phyloP scores from a whole-genome alignment of 805 yeast species.

The Brettanomyces sp. region DNA sequence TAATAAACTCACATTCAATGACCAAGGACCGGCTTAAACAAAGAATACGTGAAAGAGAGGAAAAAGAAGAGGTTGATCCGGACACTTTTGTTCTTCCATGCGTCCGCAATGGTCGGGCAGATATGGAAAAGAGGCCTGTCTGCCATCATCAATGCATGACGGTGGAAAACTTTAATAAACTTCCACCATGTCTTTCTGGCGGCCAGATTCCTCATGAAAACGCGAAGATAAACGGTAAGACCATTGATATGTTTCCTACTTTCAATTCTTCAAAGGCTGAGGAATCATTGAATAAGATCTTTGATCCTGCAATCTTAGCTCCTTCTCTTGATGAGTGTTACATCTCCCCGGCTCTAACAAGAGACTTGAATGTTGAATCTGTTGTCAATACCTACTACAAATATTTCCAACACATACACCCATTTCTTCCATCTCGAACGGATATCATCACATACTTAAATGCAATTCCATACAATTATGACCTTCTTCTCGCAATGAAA shows the following conservation, averaged over 20 bases:
- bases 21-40: neutral
- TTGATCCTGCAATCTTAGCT: conserved; percentile 13
- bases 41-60: neutral
- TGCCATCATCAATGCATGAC: conserved; percentile 22
- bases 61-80: neutral
- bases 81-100: conserved; percentile 21
- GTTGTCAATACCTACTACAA: conserved; percentile 26
- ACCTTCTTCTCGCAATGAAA: conserved; percentile 38
- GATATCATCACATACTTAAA: conserved; percentile 27
- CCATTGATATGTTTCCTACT: conserved; percentile 20
- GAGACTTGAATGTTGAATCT: conserved; percentile 17
- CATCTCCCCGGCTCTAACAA: conserved; percentile 21
- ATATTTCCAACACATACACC: conserved; percentile 34
- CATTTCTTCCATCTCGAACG: conserved; percentile 33
- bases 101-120: conserved; percentile 16
- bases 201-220: conserved; percentile 1
- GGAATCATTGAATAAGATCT: conserved; percentile 16
- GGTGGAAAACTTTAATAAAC: conserved; percentile 16
- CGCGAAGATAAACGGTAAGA: neutral
- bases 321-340: conserved; percentile 16
- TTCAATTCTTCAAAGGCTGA: conserved; percentile 23
- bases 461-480: conserved; percentile 27
- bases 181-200: conserved; percentile 22
- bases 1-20: neutral
- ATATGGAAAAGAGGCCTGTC: conserved; percentile 9